Percentiles rank a stretch among this genome's conserved stretches.
phyloP scores from a whole-genome alignment of 306 rosid genomes.

The Dalbergia cultrata region DNA sequence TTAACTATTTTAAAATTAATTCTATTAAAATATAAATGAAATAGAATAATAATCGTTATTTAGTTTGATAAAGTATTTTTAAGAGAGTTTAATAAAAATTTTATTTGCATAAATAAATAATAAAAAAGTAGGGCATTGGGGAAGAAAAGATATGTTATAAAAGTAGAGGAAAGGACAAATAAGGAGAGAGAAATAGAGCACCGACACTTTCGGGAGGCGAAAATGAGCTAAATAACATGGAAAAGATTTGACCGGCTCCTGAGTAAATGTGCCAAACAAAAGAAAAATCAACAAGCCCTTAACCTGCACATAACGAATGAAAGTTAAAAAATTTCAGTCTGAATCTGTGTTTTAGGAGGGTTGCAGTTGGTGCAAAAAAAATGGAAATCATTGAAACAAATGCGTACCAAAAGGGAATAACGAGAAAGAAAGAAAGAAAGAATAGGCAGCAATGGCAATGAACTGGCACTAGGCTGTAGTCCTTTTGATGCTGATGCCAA shows the following conservation, averaged over 20 bases:
- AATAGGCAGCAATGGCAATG: constrained; percentile 12
- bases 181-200: neutral
- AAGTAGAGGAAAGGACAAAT: neutral
- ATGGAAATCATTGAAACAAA: neutral
- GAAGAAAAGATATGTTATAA: neutral
- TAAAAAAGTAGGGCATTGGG: neutral
- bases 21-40: too few species aligned
- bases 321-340: neutral
- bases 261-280: neutral
- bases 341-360: neutral
- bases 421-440: neutral
- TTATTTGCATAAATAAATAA: neutral
- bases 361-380: neutral
- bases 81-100: neutral
- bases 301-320: neutral
- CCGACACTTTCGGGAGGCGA: constrained; percentile 4
- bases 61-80: neutral
- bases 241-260: neutral
- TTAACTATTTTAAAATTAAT: too few species aligned
- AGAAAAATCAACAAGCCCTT: neutral
- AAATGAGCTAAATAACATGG: neutral
- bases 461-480: constrained; percentile 46
- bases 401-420: neutral
- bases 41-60: too few species aligned
- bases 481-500: neutral